Base-by-base conservation (phyloP, 441 rosid species). In the Populus hybrid region DNA sequence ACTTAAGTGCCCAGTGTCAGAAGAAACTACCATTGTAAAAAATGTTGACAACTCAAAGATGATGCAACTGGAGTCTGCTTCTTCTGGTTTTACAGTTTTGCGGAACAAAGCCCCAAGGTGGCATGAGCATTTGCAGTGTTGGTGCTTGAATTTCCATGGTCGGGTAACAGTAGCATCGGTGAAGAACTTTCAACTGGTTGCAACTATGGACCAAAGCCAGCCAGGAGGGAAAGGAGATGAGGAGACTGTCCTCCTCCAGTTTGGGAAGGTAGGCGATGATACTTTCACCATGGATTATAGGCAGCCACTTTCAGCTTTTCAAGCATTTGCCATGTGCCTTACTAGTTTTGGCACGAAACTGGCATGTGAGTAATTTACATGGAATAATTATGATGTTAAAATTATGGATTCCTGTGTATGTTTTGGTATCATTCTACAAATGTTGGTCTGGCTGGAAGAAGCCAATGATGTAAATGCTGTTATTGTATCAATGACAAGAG, bases 71-170 rank as follows among this genome's bases (percentile, higher is more conserved):
- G 89, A 87, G 26, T 67, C 78, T 67, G 81, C 81, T 19, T 75
- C 34, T 75, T 71, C 89, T 2, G 84, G 85, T 5, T 75, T 66
- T 35, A 87, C 94, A 57, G 69, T 91, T 74, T 84, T 95, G 73
- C 89, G 83, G 70, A 95, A 95, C 84, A 95, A 95, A 84, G 92
- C 97, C 9, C 98, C 98, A 1, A 91, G 97, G 86, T 93, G 98
- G 99, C 97, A 93, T 64, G 98, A 93, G 38, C 94, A 91, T 81
- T 80, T 93, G 63, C 96, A 95, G 76, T 95, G 98, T 85, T 95
- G 97, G 98, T 93, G 98, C 84, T 84, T 95, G 79, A 93, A 95
- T 84, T 95, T 95, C 86, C 97, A 93, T 38, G 98, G 97, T 12
- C 85, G 99, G 26, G 99, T 95, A 42, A 95, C 99, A 0, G 93